Base-by-base conservation (phyloP, 2,329 filamentous ascomycete species). In the Metarhizium humberi region DNA sequence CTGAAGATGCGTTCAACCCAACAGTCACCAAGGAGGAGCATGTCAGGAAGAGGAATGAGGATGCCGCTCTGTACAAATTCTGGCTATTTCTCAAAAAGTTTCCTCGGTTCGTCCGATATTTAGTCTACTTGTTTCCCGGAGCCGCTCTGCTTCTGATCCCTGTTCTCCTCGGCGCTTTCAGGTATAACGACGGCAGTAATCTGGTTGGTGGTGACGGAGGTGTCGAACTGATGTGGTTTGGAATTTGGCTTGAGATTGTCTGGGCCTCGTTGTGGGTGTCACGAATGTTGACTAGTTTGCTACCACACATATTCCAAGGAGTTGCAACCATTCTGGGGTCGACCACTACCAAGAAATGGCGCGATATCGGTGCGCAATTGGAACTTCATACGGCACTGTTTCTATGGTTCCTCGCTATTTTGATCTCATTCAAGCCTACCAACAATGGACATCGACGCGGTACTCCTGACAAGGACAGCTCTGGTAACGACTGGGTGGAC, bases 301-400 rank as follows among this genome's bases (percentile, higher is more conserved):
- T 82, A 60, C 79, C 80, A 0, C 69, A 66, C 30, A 55, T 74
- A 6, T 73, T 82, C 56, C 71, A 73, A 43, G 63, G 71, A 8
- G 36, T 88, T 16, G 85, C 90, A 5, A 89, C 85, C 63, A 75
- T 92, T 5, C 85, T 90, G 65, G 81, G 78, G 2, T 94, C 92
- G 16, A 94, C 91, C 67, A 92, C 89, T 62, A 80, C 84, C 65
- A 95, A 94, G 74, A 96, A 96, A 68, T 96, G 92, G 92, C 86
- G 85, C 64, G 92, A 95, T 63, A 84, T 96, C 67, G 91, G 90
- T 20, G 86, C 85, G 57, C 85, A 91, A 62, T 79, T 97, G 49
- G 92, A 97, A 68, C 73, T 97, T 0, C 90, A 90, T 13, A 85
- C 86, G 0, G 91, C 91, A 0, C 71, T 96, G 4, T 96, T 96